phyloP scores from a whole-genome alignment of 805 yeast genomes.

The Jamesozyma spencerorum region DNA sequence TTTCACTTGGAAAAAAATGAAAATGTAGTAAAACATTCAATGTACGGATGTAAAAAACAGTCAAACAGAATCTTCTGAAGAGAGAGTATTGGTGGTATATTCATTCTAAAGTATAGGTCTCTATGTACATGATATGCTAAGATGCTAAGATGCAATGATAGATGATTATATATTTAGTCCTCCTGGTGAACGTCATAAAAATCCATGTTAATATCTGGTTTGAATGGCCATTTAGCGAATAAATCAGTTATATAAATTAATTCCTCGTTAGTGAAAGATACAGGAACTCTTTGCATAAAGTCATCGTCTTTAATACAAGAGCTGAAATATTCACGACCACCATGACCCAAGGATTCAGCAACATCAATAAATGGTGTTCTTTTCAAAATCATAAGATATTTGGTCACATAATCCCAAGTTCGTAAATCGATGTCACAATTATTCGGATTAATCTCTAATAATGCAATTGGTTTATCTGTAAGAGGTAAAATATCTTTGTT shows the following conservation, averaged over 20 bases:
- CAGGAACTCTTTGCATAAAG: constrained; percentile 37
- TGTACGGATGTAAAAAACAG: no score
- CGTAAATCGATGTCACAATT: constrained; percentile 39
- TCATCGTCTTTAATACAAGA: constrained; percentile 28
- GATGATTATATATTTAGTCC: constrained; percentile 1
- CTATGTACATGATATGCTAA: not conserved
- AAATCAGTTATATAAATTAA: constrained; percentile 39
- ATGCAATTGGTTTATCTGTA: constrained; percentile 33
- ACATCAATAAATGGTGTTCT: constrained; percentile 38
- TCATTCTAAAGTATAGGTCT: not conserved
- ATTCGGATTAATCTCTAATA: constrained; percentile 49
- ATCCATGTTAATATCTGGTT: constrained; percentile 46
- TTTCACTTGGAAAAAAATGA: no score
- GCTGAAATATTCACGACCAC: constrained; percentile 51
- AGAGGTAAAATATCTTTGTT: constrained; percentile 24
- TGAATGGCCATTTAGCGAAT: constrained; percentile 78
- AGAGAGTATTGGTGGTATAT: no score
- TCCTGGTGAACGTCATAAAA: constrained; percentile 31
- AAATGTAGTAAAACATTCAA: no score
- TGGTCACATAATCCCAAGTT: constrained; percentile 59
- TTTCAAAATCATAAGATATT: constrained; percentile 44
- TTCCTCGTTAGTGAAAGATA: constrained; percentile 48
- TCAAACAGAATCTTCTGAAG: no score
- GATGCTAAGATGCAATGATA: not conserved
- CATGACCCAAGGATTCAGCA: constrained; percentile 63